Evolutionary conservation across 257 asterid species (phyloP).

Genomic region (Solanum sejunctum): DNA sequence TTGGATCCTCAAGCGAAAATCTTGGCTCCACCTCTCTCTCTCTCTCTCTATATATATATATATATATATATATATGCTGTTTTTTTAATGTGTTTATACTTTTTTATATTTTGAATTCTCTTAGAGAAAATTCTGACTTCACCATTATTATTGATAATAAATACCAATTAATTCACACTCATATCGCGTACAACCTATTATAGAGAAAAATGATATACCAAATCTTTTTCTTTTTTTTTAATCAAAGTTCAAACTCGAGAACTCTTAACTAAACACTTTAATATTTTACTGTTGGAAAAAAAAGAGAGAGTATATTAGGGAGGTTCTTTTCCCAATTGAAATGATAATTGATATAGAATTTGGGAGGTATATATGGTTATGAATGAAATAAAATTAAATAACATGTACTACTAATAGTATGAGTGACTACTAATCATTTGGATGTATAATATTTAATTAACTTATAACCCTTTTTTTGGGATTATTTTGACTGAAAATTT

Average conservation of each 20-base stretch:
- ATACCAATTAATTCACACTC: background rate
- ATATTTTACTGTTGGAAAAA: background rate
- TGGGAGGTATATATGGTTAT: background rate
- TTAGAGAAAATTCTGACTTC: background rate
- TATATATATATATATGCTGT: too few relatives aligned
- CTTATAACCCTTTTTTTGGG: background rate
- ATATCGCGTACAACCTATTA: accelerated
- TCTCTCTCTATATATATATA: too few relatives aligned
- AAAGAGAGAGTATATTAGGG: background rate
- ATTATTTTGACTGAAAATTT: slow-evolving; percentile 1
- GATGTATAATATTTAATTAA: background rate
- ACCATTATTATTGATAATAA: background rate
- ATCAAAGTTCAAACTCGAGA: accelerated
- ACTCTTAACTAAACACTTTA: background rate
- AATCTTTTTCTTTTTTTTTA: background rate
- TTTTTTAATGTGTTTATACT: background rate
- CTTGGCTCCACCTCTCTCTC: too few relatives aligned
- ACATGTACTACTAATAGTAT: background rate
- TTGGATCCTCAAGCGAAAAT: too few relatives aligned
- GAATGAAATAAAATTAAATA: background rate
- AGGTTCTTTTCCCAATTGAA: background rate
- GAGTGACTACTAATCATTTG: slow-evolving; percentile 6
- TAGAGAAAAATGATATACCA: background rate
- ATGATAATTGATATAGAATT: background rate
- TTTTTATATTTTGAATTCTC: background rate